Percentiles rank a stretch among this genome's conserved stretches.
These are phyloP conservation scores for Cryptomeria japonica DNA, from an alignment of 75 land plant genomes.

Conservation along the genomic window DNA sequence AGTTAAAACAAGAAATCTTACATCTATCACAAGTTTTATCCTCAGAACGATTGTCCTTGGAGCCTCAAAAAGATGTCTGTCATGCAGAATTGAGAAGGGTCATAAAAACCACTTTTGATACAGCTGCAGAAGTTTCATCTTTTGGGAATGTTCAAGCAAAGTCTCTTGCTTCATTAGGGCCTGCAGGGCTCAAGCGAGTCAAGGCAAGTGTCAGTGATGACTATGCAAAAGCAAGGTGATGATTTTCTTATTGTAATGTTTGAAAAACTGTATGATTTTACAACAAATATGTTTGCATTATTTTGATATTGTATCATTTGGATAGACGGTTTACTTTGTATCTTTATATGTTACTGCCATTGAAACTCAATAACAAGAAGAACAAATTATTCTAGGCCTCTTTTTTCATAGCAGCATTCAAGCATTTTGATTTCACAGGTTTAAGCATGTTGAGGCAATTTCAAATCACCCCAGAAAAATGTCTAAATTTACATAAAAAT, in stretches of 20 bases:
- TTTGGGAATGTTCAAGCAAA: slow-evolving; percentile 54
- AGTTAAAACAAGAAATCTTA: slow-evolving; percentile 28
- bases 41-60: slow-evolving; percentile 43
- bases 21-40: slow-evolving; percentile 47
- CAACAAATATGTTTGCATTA: not conserved
- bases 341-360: not conserved
- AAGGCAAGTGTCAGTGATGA: slow-evolving; percentile 46
- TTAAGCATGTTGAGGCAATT: not conserved
- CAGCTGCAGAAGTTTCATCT: slow-evolving; percentile 37
- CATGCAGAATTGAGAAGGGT: slow-evolving; percentile 56
- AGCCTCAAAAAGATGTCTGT: slow-evolving; percentile 42
- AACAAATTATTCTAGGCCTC: not conserved
- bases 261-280: not conserved
- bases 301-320: not conserved
- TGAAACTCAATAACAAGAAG: not conserved
- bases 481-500: not conserved
- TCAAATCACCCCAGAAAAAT: not conserved
- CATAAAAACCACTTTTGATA: slow-evolving; percentile 45
- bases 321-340: not conserved
- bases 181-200: slow-evolving; percentile 69
- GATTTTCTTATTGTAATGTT: not conserved
- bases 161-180: slow-evolving; percentile 41
- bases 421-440: not conserved
- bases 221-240: slow-evolving; percentile 60
- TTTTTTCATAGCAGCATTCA: not conserved